Evolutionary conservation across 1,284 basidiomycete genomes (phyloP).

Genomic region (Coriolopsis trogii): DNA sequence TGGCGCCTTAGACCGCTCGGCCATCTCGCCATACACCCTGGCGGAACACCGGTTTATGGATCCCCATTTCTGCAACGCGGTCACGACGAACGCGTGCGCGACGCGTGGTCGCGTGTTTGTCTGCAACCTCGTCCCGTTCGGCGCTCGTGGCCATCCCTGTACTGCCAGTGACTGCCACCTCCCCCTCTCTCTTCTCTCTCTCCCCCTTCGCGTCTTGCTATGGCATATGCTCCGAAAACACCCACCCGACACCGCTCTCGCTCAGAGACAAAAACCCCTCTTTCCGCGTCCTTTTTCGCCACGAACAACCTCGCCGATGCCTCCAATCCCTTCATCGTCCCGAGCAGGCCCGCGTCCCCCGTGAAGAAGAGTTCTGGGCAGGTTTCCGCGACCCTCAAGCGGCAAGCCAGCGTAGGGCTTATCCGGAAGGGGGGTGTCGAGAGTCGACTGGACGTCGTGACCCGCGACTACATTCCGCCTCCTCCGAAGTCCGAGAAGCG

Average conservation of each 20-base stretch:
- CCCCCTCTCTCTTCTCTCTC: neutral
- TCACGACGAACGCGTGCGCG: too few relatives aligned
- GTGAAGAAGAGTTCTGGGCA: constrained; percentile 58
- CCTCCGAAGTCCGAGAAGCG: constrained; percentile 67
- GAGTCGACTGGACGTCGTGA: constrained; percentile 72
- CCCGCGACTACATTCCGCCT: constrained; percentile 53
- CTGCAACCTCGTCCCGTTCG: too few relatives aligned
- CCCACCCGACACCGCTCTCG: constrained; percentile 65
- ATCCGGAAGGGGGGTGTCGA: constrained; percentile 78
- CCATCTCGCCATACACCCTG: constrained; percentile 69
- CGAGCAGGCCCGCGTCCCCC: constrained; percentile 61
- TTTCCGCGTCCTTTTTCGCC: constrained; percentile 65
- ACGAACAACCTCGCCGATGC: constrained; percentile 54
- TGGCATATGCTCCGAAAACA: constrained; percentile 54
- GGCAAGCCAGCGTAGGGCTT: constrained; percentile 66
- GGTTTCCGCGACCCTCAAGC: constrained; percentile 55
- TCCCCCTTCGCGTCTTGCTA: constrained; percentile 9
- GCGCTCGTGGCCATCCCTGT: too few relatives aligned
- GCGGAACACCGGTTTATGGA: too few relatives aligned
- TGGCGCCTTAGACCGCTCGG: constrained; percentile 87
- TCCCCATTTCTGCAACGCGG: too few relatives aligned
- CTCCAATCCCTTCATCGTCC: constrained; percentile 63
- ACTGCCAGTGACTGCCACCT: neutral
- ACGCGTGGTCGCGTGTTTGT: too few relatives aligned
- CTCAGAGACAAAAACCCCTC: constrained; percentile 71